Evolutionary conservation across 2,329 filamentous ascomycete genomes (phyloP).

Genomic region (Trichoderma endophyticum): DNA sequence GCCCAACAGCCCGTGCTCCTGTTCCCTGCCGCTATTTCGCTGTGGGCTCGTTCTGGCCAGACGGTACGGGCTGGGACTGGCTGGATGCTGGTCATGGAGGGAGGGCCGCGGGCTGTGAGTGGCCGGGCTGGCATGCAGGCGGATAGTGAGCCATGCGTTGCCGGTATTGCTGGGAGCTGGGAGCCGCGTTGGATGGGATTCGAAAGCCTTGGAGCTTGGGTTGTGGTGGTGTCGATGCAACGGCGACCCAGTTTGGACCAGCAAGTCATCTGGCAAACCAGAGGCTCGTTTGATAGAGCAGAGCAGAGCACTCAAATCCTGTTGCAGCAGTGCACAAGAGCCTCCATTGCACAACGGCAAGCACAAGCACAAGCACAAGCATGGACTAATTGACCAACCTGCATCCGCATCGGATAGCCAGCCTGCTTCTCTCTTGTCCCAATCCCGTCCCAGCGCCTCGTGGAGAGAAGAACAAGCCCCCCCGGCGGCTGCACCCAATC

Average conservation of each 20-base stretch:
- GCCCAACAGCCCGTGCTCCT: not conserved
- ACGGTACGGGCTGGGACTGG: slow-evolving; percentile 10
- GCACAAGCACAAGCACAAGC: not conserved
- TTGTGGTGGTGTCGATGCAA: not conserved
- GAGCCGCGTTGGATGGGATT: not conserved
- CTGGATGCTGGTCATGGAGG: not conserved
- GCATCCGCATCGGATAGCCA: not conserved
- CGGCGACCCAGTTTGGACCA: not conserved
- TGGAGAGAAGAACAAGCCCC: not conserved
- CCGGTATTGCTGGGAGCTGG: not conserved
- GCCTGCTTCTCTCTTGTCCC: not conserved
- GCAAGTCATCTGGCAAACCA: not conserved
- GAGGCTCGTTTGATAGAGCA: not conserved
- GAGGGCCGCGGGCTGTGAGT: not conserved
- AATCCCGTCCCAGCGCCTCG: not conserved
- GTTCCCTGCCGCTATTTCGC: not conserved
- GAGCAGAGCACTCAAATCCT: too few species aligned
- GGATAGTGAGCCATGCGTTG: not conserved
- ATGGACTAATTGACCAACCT: not conserved
- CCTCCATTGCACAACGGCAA: not conserved
- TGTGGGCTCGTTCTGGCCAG: not conserved
- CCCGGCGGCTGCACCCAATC: slow-evolving; percentile 9
- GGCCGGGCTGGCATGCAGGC: not conserved
- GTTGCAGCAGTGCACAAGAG: too few species aligned
- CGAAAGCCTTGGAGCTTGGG: not conserved